Percentiles rank a stretch among this genome's conserved stretches.
Evolutionary conservation across 805 yeast genomes (phyloP).

Genomic region (Maudiozyma bulderi): DNA sequence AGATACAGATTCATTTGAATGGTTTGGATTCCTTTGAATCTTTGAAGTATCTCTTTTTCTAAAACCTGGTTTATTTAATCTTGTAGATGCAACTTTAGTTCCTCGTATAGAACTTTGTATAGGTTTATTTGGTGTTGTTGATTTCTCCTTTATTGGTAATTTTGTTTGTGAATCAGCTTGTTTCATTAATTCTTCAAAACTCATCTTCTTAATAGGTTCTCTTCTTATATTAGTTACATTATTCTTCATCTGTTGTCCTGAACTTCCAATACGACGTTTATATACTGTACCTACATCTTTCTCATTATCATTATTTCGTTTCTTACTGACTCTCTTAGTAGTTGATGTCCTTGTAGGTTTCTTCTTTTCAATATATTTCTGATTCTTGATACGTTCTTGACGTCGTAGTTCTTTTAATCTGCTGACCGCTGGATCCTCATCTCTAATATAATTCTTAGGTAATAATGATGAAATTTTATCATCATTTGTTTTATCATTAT

Average conservation of each 20-base stretch:
- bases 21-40: not conserved
- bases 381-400: conserved; percentile 38
- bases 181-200: conserved; percentile 49
- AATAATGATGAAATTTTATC: conserved; percentile 12
- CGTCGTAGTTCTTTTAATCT: conserved; percentile 58
- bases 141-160: not conserved
- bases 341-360: not conserved
- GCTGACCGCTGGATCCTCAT: conserved; percentile 62
- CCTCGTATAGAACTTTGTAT: not conserved
- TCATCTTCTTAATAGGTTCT: conserved; percentile 34
- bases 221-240: conserved; percentile 1
- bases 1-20: conserved; percentile 29
- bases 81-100: not conserved
- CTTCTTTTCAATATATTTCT: conserved; percentile 28
- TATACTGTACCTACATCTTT: conserved; percentile 14
- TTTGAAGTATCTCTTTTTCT: conserved; percentile 1
- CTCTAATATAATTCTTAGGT: conserved; percentile 25
- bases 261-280: conserved; percentile 15
- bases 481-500: not conserved
- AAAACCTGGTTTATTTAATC: conserved; percentile 12
- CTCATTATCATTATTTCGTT: conserved; percentile 9
- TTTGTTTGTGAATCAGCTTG: conserved; percentile 37
- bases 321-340: not conserved
- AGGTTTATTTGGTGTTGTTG: not conserved
- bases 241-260: not conserved